phyloP scores from a whole-genome alignment of 2,329 filamentous ascomycete species.

The Claviceps humidiphila region DNA sequence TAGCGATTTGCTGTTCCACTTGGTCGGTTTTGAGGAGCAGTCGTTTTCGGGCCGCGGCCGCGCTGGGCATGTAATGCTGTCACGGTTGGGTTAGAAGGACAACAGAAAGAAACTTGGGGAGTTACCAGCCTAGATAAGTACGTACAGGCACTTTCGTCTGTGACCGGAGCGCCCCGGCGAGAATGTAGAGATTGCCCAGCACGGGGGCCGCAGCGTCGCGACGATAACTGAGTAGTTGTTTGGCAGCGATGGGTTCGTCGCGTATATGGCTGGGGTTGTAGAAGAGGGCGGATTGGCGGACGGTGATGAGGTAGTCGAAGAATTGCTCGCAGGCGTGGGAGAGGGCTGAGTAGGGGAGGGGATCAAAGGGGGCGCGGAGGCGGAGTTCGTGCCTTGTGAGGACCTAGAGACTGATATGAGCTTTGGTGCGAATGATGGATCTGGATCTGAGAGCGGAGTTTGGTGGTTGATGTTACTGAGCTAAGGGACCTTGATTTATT shows the following conservation, averaged over 20 bases:
- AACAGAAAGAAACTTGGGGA: background rate
- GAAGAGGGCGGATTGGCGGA: constrained; percentile 44
- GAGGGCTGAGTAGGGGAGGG: constrained; percentile 41
- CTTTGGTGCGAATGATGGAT: background rate
- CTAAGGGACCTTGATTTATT: background rate
- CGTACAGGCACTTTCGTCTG: constrained; percentile 35
- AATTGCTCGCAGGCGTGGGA: constrained; percentile 43
- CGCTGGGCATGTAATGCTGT: constrained; percentile 41
- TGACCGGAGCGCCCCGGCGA: constrained; percentile 40
- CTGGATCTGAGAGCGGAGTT: background rate
- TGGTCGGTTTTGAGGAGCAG: constrained; percentile 37
- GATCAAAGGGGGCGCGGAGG: constrained; percentile 42
- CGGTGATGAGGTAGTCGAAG: constrained; percentile 44
- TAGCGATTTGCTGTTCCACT: constrained; percentile 26
- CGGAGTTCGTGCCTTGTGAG: constrained; percentile 47
- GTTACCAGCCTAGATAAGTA: background rate
- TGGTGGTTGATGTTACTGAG: background rate
- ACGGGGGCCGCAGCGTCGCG: constrained; percentile 45
- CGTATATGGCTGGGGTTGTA: constrained; percentile 41
- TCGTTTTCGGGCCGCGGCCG: constrained; percentile 37
- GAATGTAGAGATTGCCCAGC: constrained; percentile 43
- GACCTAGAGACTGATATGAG: constrained; percentile 14
- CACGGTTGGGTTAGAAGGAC: background rate
- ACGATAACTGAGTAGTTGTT: constrained; percentile 34
- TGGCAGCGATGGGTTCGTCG: constrained; percentile 34